phyloP scores from a whole-genome alignment of 2,329 filamentous ascomycete species.

The Helminthosporium solani region DNA sequence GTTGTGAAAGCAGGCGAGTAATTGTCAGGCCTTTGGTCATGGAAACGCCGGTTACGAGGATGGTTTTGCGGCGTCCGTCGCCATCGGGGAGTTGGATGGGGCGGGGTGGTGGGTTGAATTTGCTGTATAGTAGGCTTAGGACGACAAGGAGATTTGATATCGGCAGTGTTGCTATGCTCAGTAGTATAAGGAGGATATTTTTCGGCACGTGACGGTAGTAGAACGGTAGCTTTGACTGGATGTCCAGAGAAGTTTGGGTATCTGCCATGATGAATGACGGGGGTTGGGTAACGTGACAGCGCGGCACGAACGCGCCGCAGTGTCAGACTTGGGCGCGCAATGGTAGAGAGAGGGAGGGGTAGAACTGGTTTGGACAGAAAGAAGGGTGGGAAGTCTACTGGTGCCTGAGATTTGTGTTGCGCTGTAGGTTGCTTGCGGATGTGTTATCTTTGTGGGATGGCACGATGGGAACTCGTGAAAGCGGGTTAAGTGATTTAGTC shows the following conservation, averaged over 20 bases:
- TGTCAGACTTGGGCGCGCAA: conserved; percentile 6
- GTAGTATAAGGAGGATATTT: conserved; percentile 50
- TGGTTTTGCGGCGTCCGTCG: conserved; percentile 48
- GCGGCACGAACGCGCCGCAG: conserved; percentile 1
- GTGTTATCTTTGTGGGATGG: conserved; percentile 11
- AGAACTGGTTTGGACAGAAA: not conserved
- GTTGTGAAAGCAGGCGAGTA: conserved; percentile 63
- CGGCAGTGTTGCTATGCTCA: conserved; percentile 51
- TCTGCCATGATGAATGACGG: not conserved
- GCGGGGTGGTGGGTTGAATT: conserved; percentile 2
- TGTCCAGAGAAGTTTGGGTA: not conserved
- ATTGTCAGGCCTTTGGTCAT: conserved; percentile 71
- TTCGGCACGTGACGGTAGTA: conserved; percentile 48
- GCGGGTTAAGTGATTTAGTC: conserved; percentile 13
- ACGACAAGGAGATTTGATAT: conserved; percentile 41
- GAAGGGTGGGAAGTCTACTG: conserved; percentile 8
- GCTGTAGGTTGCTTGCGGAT: conserved; percentile 1
- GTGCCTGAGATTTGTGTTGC: too few species aligned
- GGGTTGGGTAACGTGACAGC: conserved; percentile 17
- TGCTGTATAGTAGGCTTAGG: conserved; percentile 28
- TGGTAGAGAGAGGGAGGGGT: conserved; percentile 22
- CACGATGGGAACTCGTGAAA: conserved; percentile 16
- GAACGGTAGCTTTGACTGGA: conserved; percentile 15
- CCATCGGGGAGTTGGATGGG: conserved; percentile 12
- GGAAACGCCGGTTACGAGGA: conserved; percentile 71